Evolutionary conservation across 2,329 filamentous ascomycete genomes (phyloP), one percentile per base, ranked within the genome.

Genomic region (Alternaria brassicae): DNA sequence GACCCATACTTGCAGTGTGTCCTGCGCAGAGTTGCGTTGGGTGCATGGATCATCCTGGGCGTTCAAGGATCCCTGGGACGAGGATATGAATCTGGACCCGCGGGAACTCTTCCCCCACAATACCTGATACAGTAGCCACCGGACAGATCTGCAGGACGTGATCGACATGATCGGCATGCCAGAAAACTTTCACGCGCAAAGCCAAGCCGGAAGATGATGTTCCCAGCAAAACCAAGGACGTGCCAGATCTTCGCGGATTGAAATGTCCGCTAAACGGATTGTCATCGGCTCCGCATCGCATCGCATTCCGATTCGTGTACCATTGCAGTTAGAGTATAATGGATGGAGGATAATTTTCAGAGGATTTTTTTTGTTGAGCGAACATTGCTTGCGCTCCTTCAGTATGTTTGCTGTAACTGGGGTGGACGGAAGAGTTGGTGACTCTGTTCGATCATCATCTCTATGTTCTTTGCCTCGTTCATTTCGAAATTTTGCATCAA

Each of bases 401-500:
- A 77, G 50, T 71, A 75, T 0, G 70, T 69, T 21, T 72, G 70
- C 21, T 72, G 70, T 23, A 73, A 37, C 23, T 71, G 66, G 1
- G 72, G 72, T 4, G 71, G 74, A 13, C 67, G 66, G 57, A 77
- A 78, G 3, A 79, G 61, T 55, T 76, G 72, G 53, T 78, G 76
- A 56, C 76, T 78, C 34, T 79, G 76, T 55, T 79, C 69, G 25
- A 80, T 79, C 77, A 79, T 79, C 41, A 71, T 69, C 57, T 80
- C 75, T 17, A 80, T 76, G 60, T 78, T 77, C 52, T 73, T 71
- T 1, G 74, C 74, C 21, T 78, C 78, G 49, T 78, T 77, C 41
- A 73, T 90, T 76, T 95, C 91, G 32, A 96, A 83, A 48, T 88
- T 88, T 55, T 89, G 87, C 90, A 96, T 92, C 36, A 96, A 81